Base-by-base conservation (phyloP, 2,329 filamentous ascomycete genomes). In the Exophiala viscosa region DNA sequence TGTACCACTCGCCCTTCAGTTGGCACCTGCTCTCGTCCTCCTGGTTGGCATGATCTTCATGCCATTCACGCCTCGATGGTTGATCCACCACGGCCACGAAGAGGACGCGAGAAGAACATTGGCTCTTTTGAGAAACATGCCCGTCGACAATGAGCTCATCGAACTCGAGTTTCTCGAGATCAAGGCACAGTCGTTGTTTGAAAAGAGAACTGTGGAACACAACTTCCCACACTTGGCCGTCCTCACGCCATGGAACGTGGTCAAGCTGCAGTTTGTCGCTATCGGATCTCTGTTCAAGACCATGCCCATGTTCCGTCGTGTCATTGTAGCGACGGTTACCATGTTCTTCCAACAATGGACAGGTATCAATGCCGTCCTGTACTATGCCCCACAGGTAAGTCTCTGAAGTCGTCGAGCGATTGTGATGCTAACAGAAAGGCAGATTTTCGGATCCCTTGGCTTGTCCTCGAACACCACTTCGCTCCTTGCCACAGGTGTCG, bases 161-260 rank as follows among this genome's bases (percentile, higher is more conserved):
- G 52, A 59, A 17, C 40, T 56, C 23, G 88, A 92, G 63, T 90
- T 86, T 64, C 78, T 28, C n/a, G 88, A 92, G 66, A 91, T 92
- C 70, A 88, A 88, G 67, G 86, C 87, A 0, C 85, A 90, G 66
- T 85, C 83, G 0, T 68, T 87, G 14, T 93, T 92, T 60, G 87
- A 92, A 69, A 88, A 90, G 70, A 80, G 83, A 32, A 82, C 81
- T 1, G 76, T 85, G 8, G 79, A 80, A 0, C 83, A 86, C 57
- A 76, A 84, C 18, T 90, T 87, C 67, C 87, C 87, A 0, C 74
- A 85, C 32, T 72, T 87, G 11, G 72, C 76, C 2, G 76, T 84
- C 53, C 75, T 76, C 45, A 86, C 81, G 0, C 70, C 74, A 1
- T 79, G 76, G 80, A 85, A 86, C 66, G 77, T 70, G n/a, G 79